Conservation (phyloP, 2,329 filamentous ascomycete species). For the Monosporascus sp. region DNA sequence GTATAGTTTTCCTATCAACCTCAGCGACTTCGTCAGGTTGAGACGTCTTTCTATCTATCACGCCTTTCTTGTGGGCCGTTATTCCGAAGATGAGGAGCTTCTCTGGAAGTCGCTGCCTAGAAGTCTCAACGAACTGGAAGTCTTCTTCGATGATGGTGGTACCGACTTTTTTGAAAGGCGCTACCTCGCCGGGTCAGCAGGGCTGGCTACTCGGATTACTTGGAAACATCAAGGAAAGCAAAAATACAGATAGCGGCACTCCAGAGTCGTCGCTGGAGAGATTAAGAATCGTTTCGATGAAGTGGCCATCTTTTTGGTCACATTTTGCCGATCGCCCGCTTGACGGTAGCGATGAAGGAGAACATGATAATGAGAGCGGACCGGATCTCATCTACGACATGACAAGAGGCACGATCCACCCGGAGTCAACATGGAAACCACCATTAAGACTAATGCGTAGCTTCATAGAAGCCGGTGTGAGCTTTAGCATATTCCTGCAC, state of each 20-base stretch:
- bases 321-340: too few species aligned
- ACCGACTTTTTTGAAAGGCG: neutral
- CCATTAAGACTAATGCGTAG: neutral
- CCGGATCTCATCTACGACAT: neutral
- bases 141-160: constrained; percentile 1
- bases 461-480: constrained; percentile 1
- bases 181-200: neutral
- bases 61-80: neutral
- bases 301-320: neutral
- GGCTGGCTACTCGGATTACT: constrained; percentile 1
- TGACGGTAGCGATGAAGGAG: neutral
- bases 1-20: neutral
- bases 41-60: constrained; percentile 2
- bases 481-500: constrained; percentile 3
- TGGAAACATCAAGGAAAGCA: neutral
- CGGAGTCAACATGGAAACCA: neutral
- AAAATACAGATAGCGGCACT: neutral
- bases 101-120: constrained; percentile 3
- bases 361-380: neutral
- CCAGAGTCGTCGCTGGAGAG: neutral
- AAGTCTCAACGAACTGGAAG: constrained; percentile 5
- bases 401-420: neutral
- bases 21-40: neutral
- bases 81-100: neutral
- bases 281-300: neutral